Evolutionary conservation across 2,329 filamentous ascomycete species (phyloP).

Genomic region (Penicillium sp.): DNA sequence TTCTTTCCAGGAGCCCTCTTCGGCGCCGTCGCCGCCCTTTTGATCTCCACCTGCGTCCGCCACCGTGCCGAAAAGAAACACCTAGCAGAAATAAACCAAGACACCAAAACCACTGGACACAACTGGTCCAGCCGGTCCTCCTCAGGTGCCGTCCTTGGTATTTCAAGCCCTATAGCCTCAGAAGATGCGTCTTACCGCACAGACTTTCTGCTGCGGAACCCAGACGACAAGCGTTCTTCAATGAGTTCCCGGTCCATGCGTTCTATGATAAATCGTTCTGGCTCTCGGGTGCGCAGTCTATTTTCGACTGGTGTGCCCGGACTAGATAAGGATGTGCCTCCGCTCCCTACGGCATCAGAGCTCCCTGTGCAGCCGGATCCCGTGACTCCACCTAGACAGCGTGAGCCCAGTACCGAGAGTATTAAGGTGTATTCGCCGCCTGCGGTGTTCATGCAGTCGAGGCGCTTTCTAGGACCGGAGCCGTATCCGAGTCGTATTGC

Average conservation of each 20-base stretch:
- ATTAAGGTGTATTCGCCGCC: constrained; percentile 50
- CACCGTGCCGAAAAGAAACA: constrained; percentile 20
- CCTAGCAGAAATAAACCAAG: constrained; percentile 15
- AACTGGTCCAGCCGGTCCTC: constrained; percentile 33
- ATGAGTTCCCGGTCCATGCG: constrained; percentile 30
- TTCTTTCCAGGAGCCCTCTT: constrained; percentile 49
- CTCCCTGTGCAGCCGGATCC: constrained; percentile 7
- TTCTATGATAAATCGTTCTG: constrained; percentile 36
- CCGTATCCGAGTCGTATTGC: constrained; percentile 22
- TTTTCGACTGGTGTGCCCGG: constrained; percentile 27
- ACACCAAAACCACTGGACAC: constrained; percentile 26
- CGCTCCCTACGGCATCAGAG: constrained; percentile 8
- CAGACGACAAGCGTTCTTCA: constrained; percentile 20
- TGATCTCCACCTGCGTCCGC: constrained; percentile 45
- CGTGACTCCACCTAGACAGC: constrained; percentile 22
- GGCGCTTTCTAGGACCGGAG: constrained; percentile 26
- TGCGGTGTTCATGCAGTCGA: constrained; percentile 28
- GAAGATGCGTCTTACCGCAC: constrained; percentile 44
- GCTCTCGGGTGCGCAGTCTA: constrained; percentile 38
- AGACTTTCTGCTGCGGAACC: constrained; percentile 41
- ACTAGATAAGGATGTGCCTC: constrained; percentile 22
- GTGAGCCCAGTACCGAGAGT: constrained; percentile 43
- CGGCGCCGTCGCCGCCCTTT: constrained; percentile 54
- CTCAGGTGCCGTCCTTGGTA: constrained; percentile 34
- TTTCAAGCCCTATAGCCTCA: constrained; percentile 46